Conservation (phyloP, 257 asterid genomes). For the Ajuga chamaepitys region DNA sequence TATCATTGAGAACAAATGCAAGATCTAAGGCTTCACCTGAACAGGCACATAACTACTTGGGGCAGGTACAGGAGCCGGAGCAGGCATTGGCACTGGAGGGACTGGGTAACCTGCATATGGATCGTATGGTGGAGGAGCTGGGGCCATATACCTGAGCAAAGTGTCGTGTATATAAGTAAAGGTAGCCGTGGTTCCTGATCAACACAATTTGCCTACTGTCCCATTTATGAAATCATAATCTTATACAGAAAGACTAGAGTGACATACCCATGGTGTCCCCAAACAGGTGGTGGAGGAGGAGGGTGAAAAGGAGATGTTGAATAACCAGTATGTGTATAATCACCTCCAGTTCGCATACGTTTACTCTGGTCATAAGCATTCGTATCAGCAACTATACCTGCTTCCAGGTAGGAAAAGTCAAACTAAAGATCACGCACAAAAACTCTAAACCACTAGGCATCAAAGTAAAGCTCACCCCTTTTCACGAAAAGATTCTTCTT, state of each 20-base stretch:
- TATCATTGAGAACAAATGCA: neutral
- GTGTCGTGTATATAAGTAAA: slow-evolving; percentile 8
- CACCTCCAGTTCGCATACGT: slow-evolving; percentile 94
- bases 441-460: neutral
- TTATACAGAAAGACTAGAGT: neutral
- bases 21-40: slow-evolving; percentile 48
- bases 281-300: slow-evolving; percentile 87
- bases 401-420: neutral
- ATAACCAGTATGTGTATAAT: slow-evolving; percentile 75
- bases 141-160: slow-evolving; percentile 73
- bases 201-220: neutral
- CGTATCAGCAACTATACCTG: slow-evolving; percentile 79
- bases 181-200: neutral
- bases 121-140: slow-evolving; percentile 92
- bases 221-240: neutral
- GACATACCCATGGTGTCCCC: slow-evolving; percentile 91
- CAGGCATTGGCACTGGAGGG: slow-evolving; percentile 78
- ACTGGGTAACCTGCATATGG: slow-evolving; percentile 90
- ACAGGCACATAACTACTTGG: slow-evolving; percentile 93
- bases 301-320: slow-evolving; percentile 96
- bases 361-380: slow-evolving; percentile 91
- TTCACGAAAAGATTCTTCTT: slow-evolving; percentile 97
- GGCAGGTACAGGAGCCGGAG: slow-evolving; percentile 82
- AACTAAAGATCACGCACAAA: neutral
- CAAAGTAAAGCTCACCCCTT: slow-evolving; percentile 57